Conservation (phyloP, 2,329 filamentous ascomycete genomes). For the Epichloe glyceriae region DNA sequence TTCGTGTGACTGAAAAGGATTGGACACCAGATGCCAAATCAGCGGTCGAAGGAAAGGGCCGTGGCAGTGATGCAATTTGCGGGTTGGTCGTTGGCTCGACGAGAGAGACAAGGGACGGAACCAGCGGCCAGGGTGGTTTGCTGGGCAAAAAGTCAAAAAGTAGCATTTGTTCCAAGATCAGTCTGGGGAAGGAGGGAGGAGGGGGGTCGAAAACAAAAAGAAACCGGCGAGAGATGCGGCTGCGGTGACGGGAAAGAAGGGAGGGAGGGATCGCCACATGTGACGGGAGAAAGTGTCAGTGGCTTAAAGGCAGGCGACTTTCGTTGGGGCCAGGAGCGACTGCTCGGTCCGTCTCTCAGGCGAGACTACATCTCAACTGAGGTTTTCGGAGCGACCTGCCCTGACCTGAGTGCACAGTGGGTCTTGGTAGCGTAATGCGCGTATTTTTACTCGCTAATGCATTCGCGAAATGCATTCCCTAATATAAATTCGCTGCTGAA, state of each 20-base stretch:
- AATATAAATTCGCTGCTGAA: no score
- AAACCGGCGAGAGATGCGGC: neutral
- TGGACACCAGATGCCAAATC: neutral
- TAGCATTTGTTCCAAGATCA: no score
- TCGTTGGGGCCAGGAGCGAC: neutral
- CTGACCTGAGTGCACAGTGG: no score
- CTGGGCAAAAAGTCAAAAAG: neutral
- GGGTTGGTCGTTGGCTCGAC: neutral
- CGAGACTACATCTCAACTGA: no score
- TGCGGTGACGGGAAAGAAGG: neutral
- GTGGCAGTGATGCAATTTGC: constrained; percentile 1
- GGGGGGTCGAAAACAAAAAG: neutral
- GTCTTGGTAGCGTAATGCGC: no score
- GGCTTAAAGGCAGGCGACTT: neutral
- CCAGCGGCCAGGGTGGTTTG: neutral
- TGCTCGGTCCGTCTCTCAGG: no score
- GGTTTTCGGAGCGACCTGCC: no score
- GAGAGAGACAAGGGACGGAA: neutral
- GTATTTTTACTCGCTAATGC: no score
- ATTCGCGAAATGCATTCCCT: no score
- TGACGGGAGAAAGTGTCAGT: neutral
- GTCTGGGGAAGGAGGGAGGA: neutral
- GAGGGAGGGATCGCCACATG: neutral
- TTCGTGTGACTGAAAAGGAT: constrained; percentile 2
- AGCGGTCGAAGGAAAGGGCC: neutral